Evolutionary conservation across 1,139 yeast genomes (phyloP), one percentile per base, ranked within the genome.

Genomic region (Eremothecium sinecaudum): DNA sequence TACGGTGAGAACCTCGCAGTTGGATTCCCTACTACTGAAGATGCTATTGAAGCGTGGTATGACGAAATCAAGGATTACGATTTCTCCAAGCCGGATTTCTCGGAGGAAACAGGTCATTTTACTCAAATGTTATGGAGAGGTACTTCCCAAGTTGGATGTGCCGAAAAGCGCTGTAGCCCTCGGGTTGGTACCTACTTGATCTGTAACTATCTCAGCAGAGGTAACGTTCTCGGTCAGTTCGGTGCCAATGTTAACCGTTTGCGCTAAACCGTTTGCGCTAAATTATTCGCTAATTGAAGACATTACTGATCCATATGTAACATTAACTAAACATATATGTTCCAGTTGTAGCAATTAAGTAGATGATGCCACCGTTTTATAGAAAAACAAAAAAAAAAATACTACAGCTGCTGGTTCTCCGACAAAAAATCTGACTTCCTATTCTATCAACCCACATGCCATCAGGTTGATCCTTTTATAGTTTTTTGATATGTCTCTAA

Each of bases 1-100:
- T 79, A 71, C 63, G 95, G 95, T 55, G 95, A 86, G 64, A 86
- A 86, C 69, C 69, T 86, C 55, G 94, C 93, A 35, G 64, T 73
- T 36, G 95, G 95, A 38, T 71, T 67, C 60, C 44, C 67, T 29
- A 58, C 66, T 22, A n/a, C 21, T 5, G 63, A 66, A 18, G 80
- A 72, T 29, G 83, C 84, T 31, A 76, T 82, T 38, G 68, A 72
- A 29, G 94, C 90, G 36, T 86, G 95, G 96, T 84, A 82, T 66
- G 60, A 66, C 43, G 94, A 83, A 64, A 75, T 75, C 47, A 45
- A 52, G 8, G 45, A 57, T 37, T 83, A 80, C 66, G 64, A 75
- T 62, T 79, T 63, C 61, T 45, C 58, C 16, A 50, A 63, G 42
- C 68, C 71, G 32, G 56, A 55, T 36, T 64, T 57, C 43, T 52